These are phyloP conservation scores for Arctostaphylos glauca DNA, from an alignment of 148 eudicot genomes.

Conservation along the genomic window DNA sequence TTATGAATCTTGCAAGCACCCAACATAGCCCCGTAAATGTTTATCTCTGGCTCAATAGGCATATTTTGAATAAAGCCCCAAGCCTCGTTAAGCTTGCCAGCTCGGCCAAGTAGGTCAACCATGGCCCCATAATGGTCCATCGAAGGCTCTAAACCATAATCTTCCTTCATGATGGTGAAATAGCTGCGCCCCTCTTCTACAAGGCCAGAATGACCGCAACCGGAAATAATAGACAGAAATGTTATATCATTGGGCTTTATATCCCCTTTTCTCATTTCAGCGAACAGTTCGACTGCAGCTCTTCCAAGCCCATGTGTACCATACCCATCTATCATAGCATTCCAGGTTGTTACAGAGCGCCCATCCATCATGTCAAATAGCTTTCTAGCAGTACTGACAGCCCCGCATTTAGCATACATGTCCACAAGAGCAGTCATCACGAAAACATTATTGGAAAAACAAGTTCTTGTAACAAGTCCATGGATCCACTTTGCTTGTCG, in stretches of 20 bases:
- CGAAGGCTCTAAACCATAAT: constrained; percentile 52
- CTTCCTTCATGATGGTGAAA: constrained; percentile 63
- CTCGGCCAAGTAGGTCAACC: constrained; percentile 90
- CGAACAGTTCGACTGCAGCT: constrained; percentile 55
- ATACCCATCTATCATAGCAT: constrained; percentile 91
- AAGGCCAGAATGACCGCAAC: constrained; percentile 87
- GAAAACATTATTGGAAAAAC: constrained; percentile 57
- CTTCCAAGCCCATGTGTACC: constrained; percentile 83
- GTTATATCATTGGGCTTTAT: constrained; percentile 61
- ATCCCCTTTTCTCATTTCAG: constrained; percentile 46
- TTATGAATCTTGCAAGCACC: constrained; percentile 94
- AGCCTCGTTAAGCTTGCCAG: constrained; percentile 68
- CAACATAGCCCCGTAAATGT: constrained; percentile 81
- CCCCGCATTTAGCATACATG: constrained; percentile 91
- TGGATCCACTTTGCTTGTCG: constrained; percentile 91
- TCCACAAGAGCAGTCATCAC: constrained; percentile 86
- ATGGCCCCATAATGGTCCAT: constrained; percentile 94
- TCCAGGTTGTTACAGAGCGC: constrained; percentile 79
- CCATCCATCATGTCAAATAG: constrained; percentile 65
- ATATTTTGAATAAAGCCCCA: constrained; percentile 72
- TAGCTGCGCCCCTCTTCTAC: constrained; percentile 57
- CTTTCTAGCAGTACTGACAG: constrained; percentile 66
- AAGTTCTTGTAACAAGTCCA: constrained; percentile 54
- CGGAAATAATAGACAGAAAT: constrained; percentile 69
- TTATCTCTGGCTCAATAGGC: constrained; percentile 69